Evolutionary conservation across 352 stramenopile species (phyloP).

Genomic region (Phytophthora chlamydospora): DNA sequence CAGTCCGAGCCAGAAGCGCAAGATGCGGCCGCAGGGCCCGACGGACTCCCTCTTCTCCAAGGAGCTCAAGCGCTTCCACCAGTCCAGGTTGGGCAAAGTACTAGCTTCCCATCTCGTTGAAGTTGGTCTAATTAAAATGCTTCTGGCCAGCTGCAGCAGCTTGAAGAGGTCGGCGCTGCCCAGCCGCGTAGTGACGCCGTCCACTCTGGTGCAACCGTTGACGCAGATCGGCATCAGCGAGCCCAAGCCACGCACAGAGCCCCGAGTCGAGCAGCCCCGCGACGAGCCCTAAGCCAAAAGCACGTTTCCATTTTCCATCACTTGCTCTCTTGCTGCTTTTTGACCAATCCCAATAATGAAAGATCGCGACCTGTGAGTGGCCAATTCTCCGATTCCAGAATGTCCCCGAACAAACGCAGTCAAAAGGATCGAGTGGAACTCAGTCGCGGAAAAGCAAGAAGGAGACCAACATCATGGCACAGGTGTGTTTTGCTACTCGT

Average conservation of each 20-base stretch:
- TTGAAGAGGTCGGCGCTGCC: constrained; percentile 13
- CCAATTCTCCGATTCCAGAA: constrained; percentile 30
- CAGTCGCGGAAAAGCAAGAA: constrained; percentile 28
- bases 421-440: constrained; percentile 28
- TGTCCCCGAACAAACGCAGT: constrained; percentile 18
- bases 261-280: constrained; percentile 1
- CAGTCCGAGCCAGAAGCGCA: constrained; percentile 78
- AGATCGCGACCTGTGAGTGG: background rate
- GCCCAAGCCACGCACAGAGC: constrained; percentile 5
- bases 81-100: constrained; percentile 37
- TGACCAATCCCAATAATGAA: background rate
- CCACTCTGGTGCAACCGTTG: constrained; percentile 60
- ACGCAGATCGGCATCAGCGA: constrained; percentile 63
- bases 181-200: constrained; percentile 48
- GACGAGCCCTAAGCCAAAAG: constrained; percentile 11
- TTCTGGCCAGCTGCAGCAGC: constrained; percentile 15
- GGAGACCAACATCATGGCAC: constrained; percentile 25
- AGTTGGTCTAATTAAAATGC: constrained; percentile 19
- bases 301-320: constrained; percentile 4
- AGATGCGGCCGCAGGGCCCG: constrained; percentile 57
- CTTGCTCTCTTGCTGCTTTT: background rate
- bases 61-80: constrained; percentile 67
- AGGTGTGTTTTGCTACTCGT: constrained; percentile 16
- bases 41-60: constrained; percentile 56
- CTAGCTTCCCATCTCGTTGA: constrained; percentile 7